Percentiles rank a stretch among this genome's conserved stretches.
Evolutionary conservation across 2,329 filamentous ascomycete genomes (phyloP).

Genomic region (Nannizziopsis barbatae): DNA sequence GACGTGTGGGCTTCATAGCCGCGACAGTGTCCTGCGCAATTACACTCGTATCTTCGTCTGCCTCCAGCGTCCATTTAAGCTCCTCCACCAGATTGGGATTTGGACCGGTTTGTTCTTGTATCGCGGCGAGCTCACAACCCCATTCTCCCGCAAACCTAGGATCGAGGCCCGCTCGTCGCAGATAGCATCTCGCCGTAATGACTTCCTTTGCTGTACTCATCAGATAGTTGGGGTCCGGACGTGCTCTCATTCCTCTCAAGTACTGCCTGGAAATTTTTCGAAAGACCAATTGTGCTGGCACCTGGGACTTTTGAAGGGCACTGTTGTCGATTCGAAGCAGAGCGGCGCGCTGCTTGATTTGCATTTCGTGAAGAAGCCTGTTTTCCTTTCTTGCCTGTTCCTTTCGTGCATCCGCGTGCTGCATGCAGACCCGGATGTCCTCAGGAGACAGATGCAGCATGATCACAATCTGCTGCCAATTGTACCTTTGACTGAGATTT

Average conservation of each 20-base stretch:
- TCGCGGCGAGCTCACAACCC: conserved; percentile 20
- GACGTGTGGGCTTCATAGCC: not conserved
- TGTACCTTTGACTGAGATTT: conserved; percentile 22
- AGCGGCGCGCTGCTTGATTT: conserved; percentile 24
- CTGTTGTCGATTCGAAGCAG: conserved; percentile 28
- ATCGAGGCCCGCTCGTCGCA: conserved; percentile 24
- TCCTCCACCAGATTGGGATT: conserved; percentile 11
- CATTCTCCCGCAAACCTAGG: conserved; percentile 26
- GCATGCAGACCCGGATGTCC: conserved; percentile 18
- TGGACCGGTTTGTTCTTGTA: conserved; percentile 14
- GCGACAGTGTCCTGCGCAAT: conserved; percentile 7
- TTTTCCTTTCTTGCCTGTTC: conserved; percentile 25
- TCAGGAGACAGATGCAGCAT: conserved; percentile 21
- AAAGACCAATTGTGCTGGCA: conserved; percentile 24
- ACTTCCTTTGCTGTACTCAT: conserved; percentile 25
- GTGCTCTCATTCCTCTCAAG: conserved; percentile 12
- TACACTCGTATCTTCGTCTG: not conserved
- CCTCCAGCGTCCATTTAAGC: conserved; percentile 12
- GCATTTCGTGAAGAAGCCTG: conserved; percentile 24
- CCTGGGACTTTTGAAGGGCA: conserved; percentile 16
- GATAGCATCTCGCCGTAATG: conserved; percentile 23
- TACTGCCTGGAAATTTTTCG: conserved; percentile 19
- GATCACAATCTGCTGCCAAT: conserved; percentile 17
- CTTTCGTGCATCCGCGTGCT: conserved; percentile 17
- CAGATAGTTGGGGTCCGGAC: conserved; percentile 19